Evolutionary conservation across 2,329 filamentous ascomycete species (phyloP), one percentile per base, ranked within the genome.

Genomic region (Trichoderma arundinaceum): DNA sequence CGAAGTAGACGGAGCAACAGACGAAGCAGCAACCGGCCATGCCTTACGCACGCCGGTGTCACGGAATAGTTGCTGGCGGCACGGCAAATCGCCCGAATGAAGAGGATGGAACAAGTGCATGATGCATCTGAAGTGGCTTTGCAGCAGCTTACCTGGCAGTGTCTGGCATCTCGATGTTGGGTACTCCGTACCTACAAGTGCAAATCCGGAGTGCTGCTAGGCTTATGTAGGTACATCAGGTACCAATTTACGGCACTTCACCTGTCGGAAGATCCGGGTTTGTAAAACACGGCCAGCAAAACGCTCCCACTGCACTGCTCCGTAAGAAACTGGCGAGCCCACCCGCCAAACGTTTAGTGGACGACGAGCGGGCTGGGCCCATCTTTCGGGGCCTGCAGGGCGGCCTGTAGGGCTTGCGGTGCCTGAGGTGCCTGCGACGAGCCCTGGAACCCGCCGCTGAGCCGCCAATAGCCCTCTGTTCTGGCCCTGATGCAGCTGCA

Each of bases 361-460:
- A 28, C 22, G 22, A 4, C 4, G 2, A 28, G 10, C 17, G 32
- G 33, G n/a, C 19, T 33, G 2, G 22, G 7, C 15, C 13, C 17
- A 13, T 54, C 33, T 17, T 28, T 28, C 22, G 19, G 52, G 9
- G 3, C 15, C 56, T 33, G 43, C 43, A 59, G 56, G 56, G 43
- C 56, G 33, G 19, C 28, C 59, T 61, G 59, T 32, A 53, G 48
- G 48, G 48, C 39, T 53, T 22, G 6, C 33, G 7, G 53, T 38
- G 53, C 35, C 19, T 44, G 48, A 38, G 38, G 59, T 49, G 48
- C 59, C 59, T 62, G 59, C 53, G n/a, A 52, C 12, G 17, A 15
- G 59, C 48, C 59, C 59, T 62, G 48, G 19, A 60, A 46, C 17
- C 49, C 41, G 49, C 49, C 49, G n/a, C 60, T 63, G 60, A 41